These are phyloP conservation scores for Flagelloscypha sp. DNA, from an alignment of 768 basidiomycete species.

Conservation along the genomic window DNA sequence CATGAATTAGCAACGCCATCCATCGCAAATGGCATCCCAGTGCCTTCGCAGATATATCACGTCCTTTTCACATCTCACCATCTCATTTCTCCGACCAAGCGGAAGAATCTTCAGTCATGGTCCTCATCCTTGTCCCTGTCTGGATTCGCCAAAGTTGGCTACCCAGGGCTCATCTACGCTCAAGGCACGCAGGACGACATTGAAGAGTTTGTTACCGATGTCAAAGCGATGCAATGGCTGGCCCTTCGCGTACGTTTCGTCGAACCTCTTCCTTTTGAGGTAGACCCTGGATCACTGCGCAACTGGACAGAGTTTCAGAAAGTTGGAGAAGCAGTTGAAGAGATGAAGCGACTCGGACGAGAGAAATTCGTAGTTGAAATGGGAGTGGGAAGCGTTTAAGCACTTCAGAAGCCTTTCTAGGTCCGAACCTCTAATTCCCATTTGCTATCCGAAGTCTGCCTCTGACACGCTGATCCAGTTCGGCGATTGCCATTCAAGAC, in stretches of 20 bases:
- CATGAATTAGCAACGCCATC: not conserved
- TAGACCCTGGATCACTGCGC: not conserved
- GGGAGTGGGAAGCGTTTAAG: conserved; percentile 51
- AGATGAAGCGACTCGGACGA: conserved; percentile 51
- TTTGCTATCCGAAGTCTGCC: too few relatives aligned
- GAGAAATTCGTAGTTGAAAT: conserved; percentile 51
- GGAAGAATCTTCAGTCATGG: conserved; percentile 49
- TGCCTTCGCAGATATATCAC: conserved; percentile 31
- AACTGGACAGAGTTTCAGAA: conserved; percentile 62
- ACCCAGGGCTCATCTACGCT: conserved; percentile 73
- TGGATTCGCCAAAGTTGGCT: conserved; percentile 69
- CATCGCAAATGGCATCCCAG: not conserved
- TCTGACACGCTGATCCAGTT: too few relatives aligned
- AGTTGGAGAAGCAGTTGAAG: conserved; percentile 59
- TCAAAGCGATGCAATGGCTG: conserved; percentile 75
- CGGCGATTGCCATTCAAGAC: too few relatives aligned
- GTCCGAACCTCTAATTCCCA: too few relatives aligned
- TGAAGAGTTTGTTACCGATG: conserved; percentile 55
- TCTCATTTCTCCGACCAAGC: conserved; percentile 55
- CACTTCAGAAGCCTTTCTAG: not conserved
- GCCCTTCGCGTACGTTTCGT: conserved; percentile 57
- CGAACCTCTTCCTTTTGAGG: conserved; percentile 29
- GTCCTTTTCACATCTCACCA: conserved; percentile 69
- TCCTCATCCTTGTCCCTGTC: conserved; percentile 42
- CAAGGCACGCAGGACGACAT: conserved; percentile 44